Evolutionary conservation across 139 green algal species (phyloP).

Genomic region (Chlorella sorokiniana): DNA sequence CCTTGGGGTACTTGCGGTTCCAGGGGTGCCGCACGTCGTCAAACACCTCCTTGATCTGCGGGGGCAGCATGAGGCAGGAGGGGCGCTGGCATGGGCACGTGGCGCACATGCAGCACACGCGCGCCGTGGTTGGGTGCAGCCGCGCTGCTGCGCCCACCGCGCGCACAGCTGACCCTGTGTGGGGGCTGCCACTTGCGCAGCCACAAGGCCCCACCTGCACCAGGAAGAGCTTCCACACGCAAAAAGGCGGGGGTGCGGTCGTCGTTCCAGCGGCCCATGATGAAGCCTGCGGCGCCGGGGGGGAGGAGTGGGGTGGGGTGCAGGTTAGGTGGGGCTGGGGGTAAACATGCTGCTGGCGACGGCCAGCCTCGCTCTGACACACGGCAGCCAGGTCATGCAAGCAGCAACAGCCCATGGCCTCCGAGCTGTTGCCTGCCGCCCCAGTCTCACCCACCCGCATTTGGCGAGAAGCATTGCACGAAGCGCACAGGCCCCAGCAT

Average conservation of each 20-base stretch:
- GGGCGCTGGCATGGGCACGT: too few relatives aligned
- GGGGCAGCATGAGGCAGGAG: too few relatives aligned
- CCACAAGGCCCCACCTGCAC: too few relatives aligned
- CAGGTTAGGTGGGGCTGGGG: neutral
- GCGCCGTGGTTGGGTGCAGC: too few relatives aligned
- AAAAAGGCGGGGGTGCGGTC: constrained; percentile 12
- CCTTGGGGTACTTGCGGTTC: constrained; percentile 11
- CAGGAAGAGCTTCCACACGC: constrained; percentile 24
- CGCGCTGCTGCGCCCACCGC: too few relatives aligned
- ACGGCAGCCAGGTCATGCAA: too few relatives aligned
- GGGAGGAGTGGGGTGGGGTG: neutral
- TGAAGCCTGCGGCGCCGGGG: neutral
- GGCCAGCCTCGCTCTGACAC: too few relatives aligned
- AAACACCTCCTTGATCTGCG: neutral
- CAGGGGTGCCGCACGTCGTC: neutral
- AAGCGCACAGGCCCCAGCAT: constrained; percentile 27
- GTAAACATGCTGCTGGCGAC: too few relatives aligned
- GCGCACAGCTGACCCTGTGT: too few relatives aligned
- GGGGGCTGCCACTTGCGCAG: too few relatives aligned
- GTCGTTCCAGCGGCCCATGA: constrained; percentile 20
- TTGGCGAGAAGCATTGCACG: constrained; percentile 17
- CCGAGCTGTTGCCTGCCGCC: neutral
- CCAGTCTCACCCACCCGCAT: neutral
- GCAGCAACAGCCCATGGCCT: too few relatives aligned
- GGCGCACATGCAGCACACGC: too few relatives aligned